Base-by-base conservation (phyloP, 2,329 filamentous ascomycete genomes). In the Pseudogymnoascus sp. region DNA sequence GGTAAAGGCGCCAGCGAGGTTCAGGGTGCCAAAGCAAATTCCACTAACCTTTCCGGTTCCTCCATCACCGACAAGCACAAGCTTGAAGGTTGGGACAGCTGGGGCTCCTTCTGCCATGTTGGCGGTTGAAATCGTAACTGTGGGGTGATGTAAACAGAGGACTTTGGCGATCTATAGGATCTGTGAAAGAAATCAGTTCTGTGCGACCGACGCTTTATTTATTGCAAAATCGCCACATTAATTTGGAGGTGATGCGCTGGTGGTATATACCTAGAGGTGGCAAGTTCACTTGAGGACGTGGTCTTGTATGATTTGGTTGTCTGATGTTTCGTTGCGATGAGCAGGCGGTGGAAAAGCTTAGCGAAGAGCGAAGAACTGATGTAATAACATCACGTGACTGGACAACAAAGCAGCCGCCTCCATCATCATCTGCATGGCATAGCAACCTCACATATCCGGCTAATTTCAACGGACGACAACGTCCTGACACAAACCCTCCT, bases 61-160 rank as follows among this genome's bases (percentile, higher is more conserved):
- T 81, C 95, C 95, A 78, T 99, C 95, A 79, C 95, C 95, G 76
- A 99, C 95, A 81, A 99, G 91, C 78, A 99, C 95, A 75, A 99
- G 91, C 91, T 99, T 99, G 89, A 99, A 99, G 79, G 91, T 96
- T 71, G 93, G 91, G 70, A 82, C 74, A 67, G 70, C 70, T 69
- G 77, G 74, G 77, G 77, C 72, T 68, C 74, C 73, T 70, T 81
- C 77, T 79, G 89, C 85, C 90, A 95, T 96, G 65, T 79, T 70
- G 66, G 50, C 50, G 50, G 50, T 56, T 33, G 50, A 56, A 56
- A 56, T 56, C n/a, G 26, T 19, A 56, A 61, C 63, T 66, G 61
- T 65, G 68, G 65, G 62, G 62, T 64, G 60, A 69, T 59, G 67
- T 71, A 69, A 71, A 72, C 67, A 70, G 66, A 65, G 63, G 33